Evolutionary conservation across 1,284 basidiomycete species (phyloP).

Genomic region (Pseudozyma thailandica): DNA sequence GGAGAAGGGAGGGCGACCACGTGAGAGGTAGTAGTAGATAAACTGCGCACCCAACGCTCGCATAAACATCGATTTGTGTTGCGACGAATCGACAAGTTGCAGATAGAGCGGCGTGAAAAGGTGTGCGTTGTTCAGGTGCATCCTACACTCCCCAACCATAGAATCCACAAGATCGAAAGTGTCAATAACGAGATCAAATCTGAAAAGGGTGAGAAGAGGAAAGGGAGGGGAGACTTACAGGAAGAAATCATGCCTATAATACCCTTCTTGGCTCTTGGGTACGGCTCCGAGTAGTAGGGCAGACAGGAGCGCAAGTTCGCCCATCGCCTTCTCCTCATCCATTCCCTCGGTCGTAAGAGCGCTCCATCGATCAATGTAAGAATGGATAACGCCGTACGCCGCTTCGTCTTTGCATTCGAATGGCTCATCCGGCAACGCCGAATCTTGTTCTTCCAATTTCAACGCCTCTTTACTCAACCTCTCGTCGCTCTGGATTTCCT

Average conservation of each 20-base stretch:
- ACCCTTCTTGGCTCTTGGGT: slow-evolving; percentile 3
- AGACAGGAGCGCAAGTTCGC: slow-evolving; percentile 27
- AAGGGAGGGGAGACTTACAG: slow-evolving; percentile 13
- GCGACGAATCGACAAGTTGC: background rate
- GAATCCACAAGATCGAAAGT: background rate
- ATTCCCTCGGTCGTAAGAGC: background rate
- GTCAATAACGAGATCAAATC: background rate
- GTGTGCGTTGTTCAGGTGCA: slow-evolving; percentile 51
- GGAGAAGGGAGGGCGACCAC: slow-evolving; percentile 25
- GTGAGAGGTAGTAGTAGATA: slow-evolving; percentile 34
- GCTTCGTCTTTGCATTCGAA: slow-evolving; percentile 2
- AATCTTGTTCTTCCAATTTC: slow-evolving; percentile 7
- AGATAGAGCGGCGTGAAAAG: slow-evolving; percentile 32
- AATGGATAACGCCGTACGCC: slow-evolving; percentile 18
- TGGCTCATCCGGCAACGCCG: slow-evolving; percentile 17
- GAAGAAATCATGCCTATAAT: slow-evolving; percentile 47
- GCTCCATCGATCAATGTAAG: slow-evolving; percentile 29
- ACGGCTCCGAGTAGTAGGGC: slow-evolving; percentile 33
- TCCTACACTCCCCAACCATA: background rate
- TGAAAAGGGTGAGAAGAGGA: background rate
- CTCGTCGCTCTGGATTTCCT: slow-evolving; percentile 17
- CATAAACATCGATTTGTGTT: background rate
- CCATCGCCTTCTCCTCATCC: slow-evolving; percentile 1
- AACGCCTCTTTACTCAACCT: slow-evolving; percentile 8
- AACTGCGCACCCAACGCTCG: slow-evolving; percentile 20